Percentiles rank a stretch among this genome's conserved stretches.
Evolutionary conservation across 805 yeast genomes (phyloP).

Genomic region (Saccharomycopsis lassenensis): DNA sequence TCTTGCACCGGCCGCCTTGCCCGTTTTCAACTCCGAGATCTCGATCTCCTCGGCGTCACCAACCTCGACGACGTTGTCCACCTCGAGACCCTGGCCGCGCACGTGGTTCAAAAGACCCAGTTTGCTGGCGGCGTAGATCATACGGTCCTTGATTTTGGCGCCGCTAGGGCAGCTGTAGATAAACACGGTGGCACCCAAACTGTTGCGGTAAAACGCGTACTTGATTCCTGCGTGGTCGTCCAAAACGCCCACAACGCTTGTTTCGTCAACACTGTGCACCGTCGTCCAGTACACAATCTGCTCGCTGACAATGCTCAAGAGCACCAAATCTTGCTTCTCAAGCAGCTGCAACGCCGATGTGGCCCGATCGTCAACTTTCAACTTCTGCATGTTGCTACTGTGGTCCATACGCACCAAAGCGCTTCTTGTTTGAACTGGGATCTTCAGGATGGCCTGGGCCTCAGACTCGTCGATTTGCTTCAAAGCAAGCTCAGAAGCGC

Average conservation of each 20-base stretch:
- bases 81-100: constrained; percentile 26
- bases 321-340: constrained; percentile 24
- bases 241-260: constrained; percentile 21
- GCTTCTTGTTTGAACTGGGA: constrained; percentile 1
- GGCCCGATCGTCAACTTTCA: constrained; percentile 24
- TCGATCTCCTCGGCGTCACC: constrained; percentile 69
- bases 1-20: constrained; percentile 20
- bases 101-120: constrained; percentile 46
- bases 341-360: constrained; percentile 1
- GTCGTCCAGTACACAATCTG: no score
- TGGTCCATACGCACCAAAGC: constrained; percentile 20
- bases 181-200: constrained; percentile 36
- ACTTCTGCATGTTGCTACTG: constrained; percentile 8
- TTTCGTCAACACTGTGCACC: constrained; percentile 40
- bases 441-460: constrained; percentile 23
- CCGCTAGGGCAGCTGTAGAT: constrained; percentile 86
- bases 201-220: constrained; percentile 44
- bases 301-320: constrained; percentile 43
- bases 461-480: constrained; percentile 36
- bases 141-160: constrained; percentile 79
- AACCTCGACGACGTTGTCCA: constrained; percentile 48
- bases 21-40: constrained; percentile 31
- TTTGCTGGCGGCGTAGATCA: constrained; percentile 83
- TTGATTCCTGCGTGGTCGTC: constrained; percentile 36
- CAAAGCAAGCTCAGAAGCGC: constrained; percentile 46